Evolutionary conservation across 169 alveolate genomes (phyloP), one percentile per base, ranked within the genome.

Genomic region (Cryptosporidium canis): DNA sequence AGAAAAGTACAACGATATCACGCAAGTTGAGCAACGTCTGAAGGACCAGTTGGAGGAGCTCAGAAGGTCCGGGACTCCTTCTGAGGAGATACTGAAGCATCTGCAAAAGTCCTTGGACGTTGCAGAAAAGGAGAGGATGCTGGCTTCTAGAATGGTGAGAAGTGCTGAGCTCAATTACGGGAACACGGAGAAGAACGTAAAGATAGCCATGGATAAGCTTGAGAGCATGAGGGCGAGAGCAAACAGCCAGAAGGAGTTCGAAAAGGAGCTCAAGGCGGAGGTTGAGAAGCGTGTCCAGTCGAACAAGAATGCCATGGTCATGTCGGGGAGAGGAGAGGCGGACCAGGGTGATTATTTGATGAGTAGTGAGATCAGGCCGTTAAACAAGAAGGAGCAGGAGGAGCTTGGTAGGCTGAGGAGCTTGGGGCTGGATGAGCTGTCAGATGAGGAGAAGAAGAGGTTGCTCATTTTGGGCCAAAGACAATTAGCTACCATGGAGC

Each of bases 401-500:
- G 87, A 77, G 43, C 45, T 77, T 29, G 44, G 58, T 61, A 77
- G 71, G 31, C 12, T 77, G 27, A 77, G 87, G 16, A 51, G 33
- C 11, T 61, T 77, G 18, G 87, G 87, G 21, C 33, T 77, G 16
- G 87, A 77, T n/a, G 87, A 77, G 33, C 71, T 77, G 7, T 43
- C 71, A 2, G 87, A 77, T 41, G 72, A 55, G 14, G 87, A 77
- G n/a, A 77, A 61, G 24, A 77, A 58, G 44, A 77, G 37, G 5
- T 24, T 77, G 14, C 7, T 77, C 18, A 58, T 61, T 37, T 61
- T 77, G 64, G 87, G 87, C 16, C 87, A 77, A 61, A 77, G 87
- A 55, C 71, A 77, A 44, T 31, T 77, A 12, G 87, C 87, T 35
- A 77, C 87, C 33, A 77, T 55, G 72, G 87, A 77, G 43, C n/a